Evolutionary conservation across 1,284 basidiomycete genomes (phyloP), one percentile per base, ranked within the genome.

Genomic region (Gymnopus androsaceus): DNA sequence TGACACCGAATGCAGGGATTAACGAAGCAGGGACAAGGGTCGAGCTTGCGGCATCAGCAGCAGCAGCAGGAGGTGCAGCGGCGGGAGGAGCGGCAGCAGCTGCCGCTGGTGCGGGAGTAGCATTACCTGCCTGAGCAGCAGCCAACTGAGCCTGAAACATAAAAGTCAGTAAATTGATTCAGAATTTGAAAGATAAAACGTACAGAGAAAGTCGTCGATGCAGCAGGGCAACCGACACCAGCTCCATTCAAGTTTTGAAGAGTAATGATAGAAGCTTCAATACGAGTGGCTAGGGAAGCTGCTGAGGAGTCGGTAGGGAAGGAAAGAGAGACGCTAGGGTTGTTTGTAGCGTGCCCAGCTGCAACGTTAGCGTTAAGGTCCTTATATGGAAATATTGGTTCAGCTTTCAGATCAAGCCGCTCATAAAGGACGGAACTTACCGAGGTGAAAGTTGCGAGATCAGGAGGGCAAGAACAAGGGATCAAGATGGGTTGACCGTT

Each of bases 401-500:
- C 30, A 45, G n/a, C 6, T 28, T 21, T 31, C n/a, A 30, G 21
- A 23, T 38, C 34, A 37, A 27, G n/a, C 49, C 54, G 48, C 21
- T 12, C 14, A n/a, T 31, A 46, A 36, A 42, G n/a, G 8, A 52
- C 7, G 7, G 41, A 4, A 64, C 75, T 58, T 62, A 81, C 80
- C 14, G 71, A 47, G 55, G 84, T 72, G 68, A 84, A 86, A 21
- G 71, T 65, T 12, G 68, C 64, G 48, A 79, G 75, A 50, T 77
- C 72, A 1, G 84, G 85, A 31, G 85, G 86, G 69, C 86, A 88
- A 27, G 72, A 63, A 65, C 84, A 87, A 9, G 85, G 85, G 42
- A 88, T 75, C 63, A 78, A 77, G 63, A 85, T 75, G 6, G 77
- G 74, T 46, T 77, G 67, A 2, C 82, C 83, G 57, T 79, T 74